Evolutionary conservation across 305 asterid genomes (phyloP), one percentile per base, ranked within the genome.

Genomic region (Caryopteris hybrid): DNA sequence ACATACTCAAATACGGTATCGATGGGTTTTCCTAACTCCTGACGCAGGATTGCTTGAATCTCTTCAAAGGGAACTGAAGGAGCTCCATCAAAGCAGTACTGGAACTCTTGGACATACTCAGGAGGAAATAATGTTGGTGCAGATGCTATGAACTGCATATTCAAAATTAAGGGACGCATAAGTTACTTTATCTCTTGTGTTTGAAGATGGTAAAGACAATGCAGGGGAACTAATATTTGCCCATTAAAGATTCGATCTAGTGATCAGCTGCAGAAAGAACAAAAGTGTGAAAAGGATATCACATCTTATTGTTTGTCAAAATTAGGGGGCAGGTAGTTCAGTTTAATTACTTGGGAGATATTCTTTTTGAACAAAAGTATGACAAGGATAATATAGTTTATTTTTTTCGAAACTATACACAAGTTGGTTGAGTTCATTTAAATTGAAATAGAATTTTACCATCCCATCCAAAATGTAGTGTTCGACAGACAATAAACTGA

Each of bases 41-140:
- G 85, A 43, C 80, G 86, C 81, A 91, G 70, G 60, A 94, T 89
- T 76, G 83, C 75, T 65, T 85, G 86, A 78, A 94, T 91, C 68
- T 91, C 89, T 78, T 80, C 83, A 76, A 75, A 94, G 39, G 97
- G 98, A 80, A 94, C 83, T 25, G 86, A 68, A 73, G 98, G 98
- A 67, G 93, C 88, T 73, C 93, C 85, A 76, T 94, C 99, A 68
- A 94, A 94, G 79, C 96, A 94, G 79, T 83, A 85, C 80, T 94
- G 99, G 80, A 94, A 91, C 78, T 94, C 99, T 82, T 91, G 76
- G 64, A 91, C 98, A 77, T 91, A 94, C 38, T 91, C 97, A 59
- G 90, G 93, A 54, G 99, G 99, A 78, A 94, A 94, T 53, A 94
- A 75, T 39, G 98, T 89, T 27, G 99, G 98, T 56, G 99, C 92